Base-by-base conservation (phyloP, 2,329 filamentous ascomycete genomes). In the Metarhizium guizhouense region DNA sequence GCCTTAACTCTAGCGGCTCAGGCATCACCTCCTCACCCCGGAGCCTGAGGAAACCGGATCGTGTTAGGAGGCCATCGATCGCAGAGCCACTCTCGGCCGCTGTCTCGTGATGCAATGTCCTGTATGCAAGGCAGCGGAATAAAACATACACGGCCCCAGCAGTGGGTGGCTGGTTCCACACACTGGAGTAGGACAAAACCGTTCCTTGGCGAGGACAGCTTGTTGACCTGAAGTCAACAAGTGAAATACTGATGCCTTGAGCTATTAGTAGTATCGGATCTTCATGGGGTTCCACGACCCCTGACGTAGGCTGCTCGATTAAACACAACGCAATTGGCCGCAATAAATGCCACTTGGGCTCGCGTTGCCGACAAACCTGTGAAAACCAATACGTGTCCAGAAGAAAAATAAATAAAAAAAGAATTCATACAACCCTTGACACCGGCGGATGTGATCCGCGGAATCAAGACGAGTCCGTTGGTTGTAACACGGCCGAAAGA, bases 181-280 rank as follows among this genome's bases (percentile, higher is more conserved):
- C 40, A 18, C 40, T 11, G 10, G 40, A 43, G 14, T 43, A 13
- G 14, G 50, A 52, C 40, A 29, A 6, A 30, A 49, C 20, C 47
- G 30, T 16, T 18, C 29, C 32, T 43, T 54, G 30, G 45, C 42
- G 18, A 34, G 5, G 32, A 34, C 32, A 8, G 32, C 25, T 25
- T 25, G 25, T 25, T 4, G 25, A 25, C 25, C 4, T 25, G 3
- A 25, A 4, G 25, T 25, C 25, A 25, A 25, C 25, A 34, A 34
- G 7, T 34, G 32, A 47, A 67, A 68, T 64, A 55, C 56, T 59
- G 66, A 57, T 68, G 66, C 66, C 66, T 68, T 66, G 63, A 51
- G 59, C 58, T 59, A 51, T 45, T 47, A 25, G 25, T 25, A 25
- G 25, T 25, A 29, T 29, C 14, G 53, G 16, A 18, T 16, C 32